phyloP scores from a whole-genome alignment of 2,329 filamentous ascomycete species.

The Colletotrichum sp. region DNA sequence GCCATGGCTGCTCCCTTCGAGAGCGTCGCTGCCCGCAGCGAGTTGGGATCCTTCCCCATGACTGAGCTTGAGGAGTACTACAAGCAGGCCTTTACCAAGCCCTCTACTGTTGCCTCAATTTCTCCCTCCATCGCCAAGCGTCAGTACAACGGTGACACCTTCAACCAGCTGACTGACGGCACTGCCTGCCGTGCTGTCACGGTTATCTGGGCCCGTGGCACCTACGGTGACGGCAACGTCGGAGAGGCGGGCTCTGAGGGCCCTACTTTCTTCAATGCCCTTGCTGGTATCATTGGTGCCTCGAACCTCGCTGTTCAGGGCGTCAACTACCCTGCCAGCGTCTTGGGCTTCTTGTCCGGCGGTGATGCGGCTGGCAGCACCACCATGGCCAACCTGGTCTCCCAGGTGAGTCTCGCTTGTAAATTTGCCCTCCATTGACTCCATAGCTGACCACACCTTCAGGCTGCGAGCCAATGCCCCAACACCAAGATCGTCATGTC shows the following conservation, averaged over 20 bases:
- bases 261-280: constrained; percentile 52
- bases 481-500: constrained; percentile 50
- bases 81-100: background rate
- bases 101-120: background rate
- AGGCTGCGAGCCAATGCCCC: constrained; percentile 47
- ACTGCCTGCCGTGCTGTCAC: constrained; percentile 49
- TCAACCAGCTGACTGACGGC: constrained; percentile 24
- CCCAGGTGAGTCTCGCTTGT: background rate
- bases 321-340: constrained; percentile 53
- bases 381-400: constrained; percentile 38
- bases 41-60: constrained; percentile 3
- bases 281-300: constrained; percentile 44
- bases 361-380: constrained; percentile 48
- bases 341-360: constrained; percentile 48
- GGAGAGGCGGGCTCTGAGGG: constrained; percentile 47
- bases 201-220: constrained; percentile 61
- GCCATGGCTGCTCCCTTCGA: constrained; percentile 14
- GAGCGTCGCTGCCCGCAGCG: background rate
- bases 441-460: background rate
- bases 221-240: constrained; percentile 56
- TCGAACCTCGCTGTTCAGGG: constrained; percentile 57
- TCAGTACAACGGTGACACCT: constrained; percentile 18
- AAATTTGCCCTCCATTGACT: background rate
- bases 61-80: constrained; percentile 22
- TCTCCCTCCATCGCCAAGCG: constrained; percentile 1